Base-by-base conservation (phyloP, 306 rosid species). In the Vigna unguiculata region DNA sequence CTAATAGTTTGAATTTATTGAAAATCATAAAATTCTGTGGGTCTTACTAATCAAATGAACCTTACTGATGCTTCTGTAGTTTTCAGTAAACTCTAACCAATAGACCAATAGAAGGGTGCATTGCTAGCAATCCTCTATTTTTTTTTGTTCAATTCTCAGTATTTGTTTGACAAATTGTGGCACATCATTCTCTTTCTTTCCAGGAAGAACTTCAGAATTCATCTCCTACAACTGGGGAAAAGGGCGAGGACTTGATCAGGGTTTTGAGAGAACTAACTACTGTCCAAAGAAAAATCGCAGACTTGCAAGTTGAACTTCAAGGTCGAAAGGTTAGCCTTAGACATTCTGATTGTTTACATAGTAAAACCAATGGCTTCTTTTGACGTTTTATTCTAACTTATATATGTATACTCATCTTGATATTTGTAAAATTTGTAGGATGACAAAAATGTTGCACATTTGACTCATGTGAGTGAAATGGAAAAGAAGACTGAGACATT, bases 271-370 rank as follows among this genome's bases (percentile, higher is more conserved):
- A 95, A 71, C 91, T 95, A 51, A 88, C 96, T 48, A 63, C 88
- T 11, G 97, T 92, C 48, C 99, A 95, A 78, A 89, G 92, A 78
- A 92, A 92, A 87, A 95, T 92, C 30, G 96, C 97, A 3, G 96
- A 92, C 86, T 87, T 95, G 76, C 97, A 95, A 87, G 99, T 92
- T 19, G 97, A 95, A 81, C 99, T 95, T 82, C 99, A 95, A 87
- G 97, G 97, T 54, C 90, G 99, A 81, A 95, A 95, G 90, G 97
- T 92, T 3, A 34, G 75, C 28, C 71, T 48, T 58, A 69, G 59
- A 13, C 55, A 6, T 74, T 82, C 38, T 4, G 1, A 22, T 74
- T 77, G 58, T 15, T 49, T 63, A 43, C 46, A 49, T 32, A n/a
- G 47, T 65, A 41, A 38, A 65, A 19, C 71, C 19, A 41, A 45